phyloP scores from a whole-genome alignment of 2,329 filamentous ascomycete genomes.

The Penicillium sp. region DNA sequence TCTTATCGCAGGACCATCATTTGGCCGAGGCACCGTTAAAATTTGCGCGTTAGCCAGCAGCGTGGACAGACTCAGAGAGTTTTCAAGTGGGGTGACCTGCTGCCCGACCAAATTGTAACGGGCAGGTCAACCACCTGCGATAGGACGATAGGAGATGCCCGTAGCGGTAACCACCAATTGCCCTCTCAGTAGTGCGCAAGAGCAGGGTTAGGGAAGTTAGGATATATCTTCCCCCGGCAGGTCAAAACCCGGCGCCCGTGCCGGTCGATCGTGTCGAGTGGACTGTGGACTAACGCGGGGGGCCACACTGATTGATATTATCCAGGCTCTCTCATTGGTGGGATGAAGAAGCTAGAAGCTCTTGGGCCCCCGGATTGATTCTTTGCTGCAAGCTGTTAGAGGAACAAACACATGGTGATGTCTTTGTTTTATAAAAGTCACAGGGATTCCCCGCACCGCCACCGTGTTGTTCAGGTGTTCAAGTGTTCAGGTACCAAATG shows the following conservation, averaged over 20 bases:
- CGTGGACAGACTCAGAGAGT: not conserved
- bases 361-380: not conserved
- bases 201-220: not conserved
- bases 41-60: not conserved
- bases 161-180: not conserved
- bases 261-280: constrained; percentile 9
- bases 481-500: constrained; percentile 25
- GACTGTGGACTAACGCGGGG: constrained; percentile 10
- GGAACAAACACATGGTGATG: not conserved
- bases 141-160: not conserved
- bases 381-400: not conserved
- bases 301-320: constrained; percentile 9
- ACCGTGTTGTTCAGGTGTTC: not conserved
- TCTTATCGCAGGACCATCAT: constrained; percentile 10
- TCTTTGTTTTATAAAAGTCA: not conserved
- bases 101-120: not conserved
- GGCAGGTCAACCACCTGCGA: not conserved
- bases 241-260: not conserved
- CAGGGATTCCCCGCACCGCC: constrained; percentile 9
- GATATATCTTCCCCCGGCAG: constrained; percentile 11
- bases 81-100: not conserved
- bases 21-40: constrained; percentile 4
- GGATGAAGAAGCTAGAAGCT: not conserved
- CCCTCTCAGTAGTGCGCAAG: not conserved
- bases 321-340: not conserved